Evolutionary conservation across 2,329 filamentous ascomycete species (phyloP).

Genomic region (Diaporthe ilicicola): DNA sequence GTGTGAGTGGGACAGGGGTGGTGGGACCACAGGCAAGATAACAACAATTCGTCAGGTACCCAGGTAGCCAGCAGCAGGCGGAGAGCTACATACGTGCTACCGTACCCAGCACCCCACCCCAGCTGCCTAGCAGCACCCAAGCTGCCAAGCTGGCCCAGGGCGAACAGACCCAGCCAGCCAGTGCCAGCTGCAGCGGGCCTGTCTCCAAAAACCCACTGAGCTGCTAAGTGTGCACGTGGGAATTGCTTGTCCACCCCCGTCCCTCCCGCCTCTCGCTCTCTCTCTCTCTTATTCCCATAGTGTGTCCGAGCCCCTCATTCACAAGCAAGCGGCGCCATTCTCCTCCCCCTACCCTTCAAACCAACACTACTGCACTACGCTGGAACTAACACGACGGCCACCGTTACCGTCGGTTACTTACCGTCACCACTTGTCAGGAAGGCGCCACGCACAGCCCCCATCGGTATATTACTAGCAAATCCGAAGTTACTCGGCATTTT

Average conservation of each 20-base stretch:
- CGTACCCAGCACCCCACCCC: no score
- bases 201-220: neutral
- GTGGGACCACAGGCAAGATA: neutral
- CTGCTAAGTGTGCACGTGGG: slow-evolving; percentile 13
- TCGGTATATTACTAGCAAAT: no score
- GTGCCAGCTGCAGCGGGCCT: no score
- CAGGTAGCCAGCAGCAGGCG: no score
- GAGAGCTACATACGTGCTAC: no score
- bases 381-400: neutral
- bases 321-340: neutral
- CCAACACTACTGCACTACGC: neutral
- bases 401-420: neutral
- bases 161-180: neutral
- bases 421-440: no score
- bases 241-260: slow-evolving; percentile 14
- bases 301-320: slow-evolving; percentile 2
- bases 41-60: no score
- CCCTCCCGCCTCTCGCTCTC: neutral
- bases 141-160: neutral
- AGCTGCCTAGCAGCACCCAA: no score
- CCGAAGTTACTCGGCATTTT: no score
- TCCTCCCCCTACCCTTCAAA: neutral
- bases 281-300: neutral
- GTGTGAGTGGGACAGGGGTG: slow-evolving; percentile 19
- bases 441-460: no score